phyloP scores from a whole-genome alignment of 495 filamentous ascomycete genomes.

The Aspergillus baeticus region DNA sequence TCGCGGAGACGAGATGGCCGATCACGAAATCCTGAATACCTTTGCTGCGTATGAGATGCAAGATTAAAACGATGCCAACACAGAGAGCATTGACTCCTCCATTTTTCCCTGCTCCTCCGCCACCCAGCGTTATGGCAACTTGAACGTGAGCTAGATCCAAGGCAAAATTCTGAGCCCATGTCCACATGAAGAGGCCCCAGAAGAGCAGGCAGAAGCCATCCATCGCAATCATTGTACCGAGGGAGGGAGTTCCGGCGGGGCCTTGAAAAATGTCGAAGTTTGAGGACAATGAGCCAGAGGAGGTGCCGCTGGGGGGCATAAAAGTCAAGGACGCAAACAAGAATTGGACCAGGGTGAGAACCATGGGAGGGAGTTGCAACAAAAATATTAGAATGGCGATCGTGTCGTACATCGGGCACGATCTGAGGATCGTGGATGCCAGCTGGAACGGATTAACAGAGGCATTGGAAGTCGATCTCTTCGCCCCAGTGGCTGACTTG shows the following conservation, averaged over 20 bases:
- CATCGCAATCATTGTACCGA: constrained; percentile 77
- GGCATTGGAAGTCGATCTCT: constrained; percentile 61
- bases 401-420: constrained; percentile 91
- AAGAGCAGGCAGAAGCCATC: constrained; percentile 77
- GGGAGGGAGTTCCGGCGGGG: constrained; percentile 67
- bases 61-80: constrained; percentile 71
- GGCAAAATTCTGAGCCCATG: constrained; percentile 80
- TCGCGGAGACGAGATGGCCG: constrained; percentile 44
- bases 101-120: constrained; percentile 73
- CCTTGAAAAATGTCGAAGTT: constrained; percentile 76
- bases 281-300: constrained; percentile 52
- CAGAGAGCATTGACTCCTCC: constrained; percentile 72
- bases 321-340: constrained; percentile 93
- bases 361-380: constrained; percentile 89
- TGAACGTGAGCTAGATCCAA: constrained; percentile 95
- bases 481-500: constrained; percentile 44
- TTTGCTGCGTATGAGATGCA: constrained; percentile 63
- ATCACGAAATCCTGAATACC: constrained; percentile 54
- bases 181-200: constrained; percentile 86
- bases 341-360: constrained; percentile 86
- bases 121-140: constrained; percentile 89
- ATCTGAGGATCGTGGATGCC: constrained; percentile 80
- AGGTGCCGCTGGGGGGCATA: constrained; percentile 66
- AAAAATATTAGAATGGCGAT: constrained; percentile 98
- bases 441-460: constrained; percentile 66